Base-by-base conservation (phyloP, 2,329 filamentous ascomycete genomes). In the Aspergillus sp. region DNA sequence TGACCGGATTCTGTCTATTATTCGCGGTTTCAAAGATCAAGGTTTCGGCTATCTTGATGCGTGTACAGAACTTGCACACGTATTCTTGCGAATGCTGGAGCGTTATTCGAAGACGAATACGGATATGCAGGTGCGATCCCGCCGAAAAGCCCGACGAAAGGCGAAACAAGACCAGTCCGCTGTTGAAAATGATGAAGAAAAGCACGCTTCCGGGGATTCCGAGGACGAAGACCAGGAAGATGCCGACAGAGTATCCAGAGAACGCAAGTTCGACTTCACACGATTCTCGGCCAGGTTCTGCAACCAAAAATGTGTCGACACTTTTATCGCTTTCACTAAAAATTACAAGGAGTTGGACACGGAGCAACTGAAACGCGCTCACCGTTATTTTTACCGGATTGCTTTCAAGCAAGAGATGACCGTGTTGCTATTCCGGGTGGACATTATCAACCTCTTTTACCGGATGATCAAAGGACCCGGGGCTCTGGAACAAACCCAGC, bases 371-470 rank as follows among this genome's bases (percentile, higher is more conserved):
- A 97, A 97, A 72, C 83, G 93, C 5, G 85, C 85, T 10, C 93
- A 97, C 70, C 85, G 93, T 5, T 98, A 91, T 67, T 90, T 98
- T 61, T 94, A 97, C 62, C 85, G 91, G 0, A 78, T 95, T 9
- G 90, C 90, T 0, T 97, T 97, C 75, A 98, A 97, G 70, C 87
- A 95, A 67, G 88, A 96, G 42, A 84, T 93, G 73, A 84, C 84
- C 48, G 84, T 96, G 19, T 81, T 96, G 72, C 76, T 98, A 1
- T 97, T 90, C 69, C 83, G 91, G 7, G 81, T 95, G 4, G 93
- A 97, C 63, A 95, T 96, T 32, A 82, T 98, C 42, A 83, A 87
- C 39, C 76, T 97, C 1, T 84, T 98, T 44, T 84, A 95, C 63
- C 85, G 83, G 61, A 90, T 98, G 82, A 86, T 97, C 67, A 94